phyloP scores from a whole-genome alignment of 441 rosid species.

The Rhodomyrtus psidioides region DNA sequence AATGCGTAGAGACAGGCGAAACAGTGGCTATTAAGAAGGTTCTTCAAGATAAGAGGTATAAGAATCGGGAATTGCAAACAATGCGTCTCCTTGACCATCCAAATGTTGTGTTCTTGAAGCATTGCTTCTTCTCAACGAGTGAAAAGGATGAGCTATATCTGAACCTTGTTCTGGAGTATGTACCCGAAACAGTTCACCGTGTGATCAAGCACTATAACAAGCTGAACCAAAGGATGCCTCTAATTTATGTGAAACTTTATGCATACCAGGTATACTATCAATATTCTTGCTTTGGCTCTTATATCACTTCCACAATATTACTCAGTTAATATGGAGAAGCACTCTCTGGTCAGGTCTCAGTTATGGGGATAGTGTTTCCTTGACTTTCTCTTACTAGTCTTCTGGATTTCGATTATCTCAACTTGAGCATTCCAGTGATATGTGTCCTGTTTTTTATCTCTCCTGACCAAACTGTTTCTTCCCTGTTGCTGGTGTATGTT shows the following conservation, averaged over 20 bases:
- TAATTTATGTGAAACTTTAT: slow-evolving; percentile 85
- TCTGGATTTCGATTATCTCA: neutral
- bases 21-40: slow-evolving; percentile 97
- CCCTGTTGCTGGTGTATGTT: neutral
- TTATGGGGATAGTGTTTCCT: neutral
- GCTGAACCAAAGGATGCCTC: slow-evolving; percentile 89
- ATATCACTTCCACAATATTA: neutral
- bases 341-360: neutral
- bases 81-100: slow-evolving; percentile 98
- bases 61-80: slow-evolving; percentile 95
- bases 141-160: slow-evolving; percentile 93
- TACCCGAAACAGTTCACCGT: slow-evolving; percentile 88
- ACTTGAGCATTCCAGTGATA: neutral
- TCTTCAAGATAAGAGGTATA: slow-evolving; percentile 91
- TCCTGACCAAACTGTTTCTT: neutral
- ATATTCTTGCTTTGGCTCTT: neutral
- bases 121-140: slow-evolving; percentile 88
- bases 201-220: slow-evolving; percentile 87
- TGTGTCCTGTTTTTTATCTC: neutral
- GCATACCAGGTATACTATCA: slow-evolving; percentile 61
- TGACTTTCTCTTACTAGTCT: neutral
- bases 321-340: neutral
- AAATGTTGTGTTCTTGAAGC: slow-evolving; percentile 79
- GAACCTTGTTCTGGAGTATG: slow-evolving; percentile 89
- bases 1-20: slow-evolving; percentile 91